phyloP scores from a whole-genome alignment of 176 grass and related monocot species.

The Saccharum officinarum region DNA sequence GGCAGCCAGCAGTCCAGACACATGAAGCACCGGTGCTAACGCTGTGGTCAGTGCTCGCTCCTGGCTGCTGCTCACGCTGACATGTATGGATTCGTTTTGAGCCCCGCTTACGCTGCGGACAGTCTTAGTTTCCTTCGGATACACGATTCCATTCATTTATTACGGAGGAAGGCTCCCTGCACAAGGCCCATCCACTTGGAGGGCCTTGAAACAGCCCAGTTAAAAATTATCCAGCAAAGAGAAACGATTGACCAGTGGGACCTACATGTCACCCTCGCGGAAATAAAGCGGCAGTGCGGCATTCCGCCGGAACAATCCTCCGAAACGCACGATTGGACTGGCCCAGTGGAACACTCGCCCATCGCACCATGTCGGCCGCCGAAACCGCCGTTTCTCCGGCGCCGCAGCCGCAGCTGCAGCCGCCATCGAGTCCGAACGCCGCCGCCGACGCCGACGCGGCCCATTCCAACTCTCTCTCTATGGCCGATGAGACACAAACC shows the following conservation, averaged over 20 bases:
- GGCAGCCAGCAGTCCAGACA: too few species aligned
- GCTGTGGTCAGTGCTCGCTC: too few species aligned
- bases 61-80: too few species aligned
- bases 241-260: not conserved
- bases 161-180: too few species aligned
- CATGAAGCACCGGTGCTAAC: too few species aligned
- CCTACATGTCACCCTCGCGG: not conserved
- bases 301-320: not conserved
- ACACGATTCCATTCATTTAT: too few species aligned
- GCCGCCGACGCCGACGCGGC: not conserved
- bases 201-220: not conserved
- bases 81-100: too few species aligned
- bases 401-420: conserved; percentile 49
- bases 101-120: too few species aligned
- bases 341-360: not conserved
- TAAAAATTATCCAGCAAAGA: not conserved
- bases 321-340: not conserved
- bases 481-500: conserved; percentile 3
- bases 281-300: not conserved
- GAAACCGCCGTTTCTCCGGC: conserved; percentile 61
- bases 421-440: conserved; percentile 17
- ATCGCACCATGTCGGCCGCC: conserved; percentile 42
- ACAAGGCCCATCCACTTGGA: not conserved
- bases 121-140: too few species aligned
- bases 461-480: not conserved